Evolutionary conservation across 768 basidiomycete species (phyloP).

Genomic region (Mycena haematopus): DNA sequence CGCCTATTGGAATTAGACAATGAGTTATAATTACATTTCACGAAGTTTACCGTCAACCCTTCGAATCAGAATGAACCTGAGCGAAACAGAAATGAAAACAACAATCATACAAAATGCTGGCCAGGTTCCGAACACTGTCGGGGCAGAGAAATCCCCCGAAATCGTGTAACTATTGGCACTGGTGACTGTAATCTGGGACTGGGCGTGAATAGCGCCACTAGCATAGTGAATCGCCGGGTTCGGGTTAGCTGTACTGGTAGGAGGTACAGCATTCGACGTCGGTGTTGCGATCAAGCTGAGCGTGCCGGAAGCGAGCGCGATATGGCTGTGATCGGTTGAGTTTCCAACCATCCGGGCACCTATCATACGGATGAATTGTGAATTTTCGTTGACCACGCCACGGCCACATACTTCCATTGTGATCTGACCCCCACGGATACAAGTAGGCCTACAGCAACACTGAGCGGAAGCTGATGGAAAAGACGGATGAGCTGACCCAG

Average conservation of each 20-base stretch:
- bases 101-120: constrained; percentile 49
- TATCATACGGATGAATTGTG: constrained; percentile 17
- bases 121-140: constrained; percentile 49
- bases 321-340: constrained; percentile 47
- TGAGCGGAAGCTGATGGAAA: not conserved
- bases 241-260: constrained; percentile 48
- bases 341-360: constrained; percentile 52
- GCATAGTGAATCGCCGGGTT: constrained; percentile 52
- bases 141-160: constrained; percentile 50
- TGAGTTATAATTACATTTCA: not conserved
- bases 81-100: not conserved
- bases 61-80: not conserved
- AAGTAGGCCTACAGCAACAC: constrained; percentile 37
- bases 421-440: constrained; percentile 55
- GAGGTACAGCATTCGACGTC: constrained; percentile 44
- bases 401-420: constrained; percentile 47
- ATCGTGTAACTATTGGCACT: constrained; percentile 43
- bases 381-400: not conserved
- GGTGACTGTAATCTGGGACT: constrained; percentile 50
- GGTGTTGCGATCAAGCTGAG: constrained; percentile 51
- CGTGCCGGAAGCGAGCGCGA: constrained; percentile 44
- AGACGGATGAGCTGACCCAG: constrained; percentile 34
- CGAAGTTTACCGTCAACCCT: constrained; percentile 39
- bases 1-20: constrained; percentile 34
- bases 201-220: constrained; percentile 50